Base-by-base conservation (phyloP, 2,329 filamentous ascomycete species). In the Basipetospora chlamydospora region DNA sequence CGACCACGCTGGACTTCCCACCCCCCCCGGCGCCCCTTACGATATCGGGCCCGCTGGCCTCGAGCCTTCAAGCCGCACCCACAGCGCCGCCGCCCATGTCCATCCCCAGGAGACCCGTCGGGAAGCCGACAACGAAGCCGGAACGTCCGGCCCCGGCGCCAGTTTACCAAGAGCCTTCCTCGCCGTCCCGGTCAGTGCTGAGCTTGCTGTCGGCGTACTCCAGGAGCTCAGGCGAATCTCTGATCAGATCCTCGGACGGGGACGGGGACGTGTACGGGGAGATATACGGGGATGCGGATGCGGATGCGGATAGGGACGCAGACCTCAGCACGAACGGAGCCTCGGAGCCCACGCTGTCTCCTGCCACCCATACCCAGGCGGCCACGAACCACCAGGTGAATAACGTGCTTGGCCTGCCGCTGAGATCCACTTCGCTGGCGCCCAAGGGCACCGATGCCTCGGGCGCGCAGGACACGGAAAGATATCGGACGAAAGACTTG, bases 201-300 rank as follows among this genome's bases (percentile, higher is more conserved):
- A 73, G 68, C 47, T 53, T 74, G 9, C 46, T 74, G 25, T 72
- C 67, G 9, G 67, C 70, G 15, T 74, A 74, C 47, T 65, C 65
- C 35, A 54, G 57, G 42, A 62, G 58, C 31, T 61, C 61, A 6
- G 60, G 59, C 29, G 64, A 63, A 35, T 64, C 59, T 4, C 52
- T 59, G 26, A 53, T 59, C 22, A 54, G 51, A 39, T 60, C 59
- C 3, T 63, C 61, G 13, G 57, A 60, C 38, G 60, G 52, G 53
- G 34, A 52, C 55, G 13, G 50, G 12, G 29, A 36, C 48, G 20
- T 48, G 49, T 18, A 47, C 35, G 23, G 29, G n/a, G n/a, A n/a
- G n/a, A n/a, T n/a, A n/a, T n/a, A n/a, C n/a, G n/a, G n/a, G n/a
- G n/a, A n/a, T n/a, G n/a, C n/a, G n/a, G n/a, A n/a, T n/a, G n/a